A percentile compares a stretch with the other conserved stretches of the same genome.
Evolutionary conservation across 805 yeast genomes (phyloP).

Genomic region (Saccharomyces cerevisiae): DNA sequence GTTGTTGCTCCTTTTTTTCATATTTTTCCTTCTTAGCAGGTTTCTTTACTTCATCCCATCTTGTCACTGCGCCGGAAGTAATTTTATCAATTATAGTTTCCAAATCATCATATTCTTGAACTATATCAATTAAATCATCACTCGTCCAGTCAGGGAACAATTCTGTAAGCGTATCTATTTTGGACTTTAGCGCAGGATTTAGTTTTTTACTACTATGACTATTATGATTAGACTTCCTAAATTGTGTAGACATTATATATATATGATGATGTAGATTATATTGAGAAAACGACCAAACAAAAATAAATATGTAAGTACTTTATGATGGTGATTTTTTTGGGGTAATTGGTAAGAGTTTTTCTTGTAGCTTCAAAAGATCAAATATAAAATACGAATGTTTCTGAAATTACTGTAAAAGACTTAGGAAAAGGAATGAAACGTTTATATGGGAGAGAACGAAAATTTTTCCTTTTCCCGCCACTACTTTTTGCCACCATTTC

Average conservation of each 20-base stretch:
- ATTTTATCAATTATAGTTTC: slow-evolving; percentile 80
- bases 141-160: slow-evolving; percentile 92
- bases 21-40: slow-evolving; percentile 49
- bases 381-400: neutral
- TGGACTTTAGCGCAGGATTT: slow-evolving; percentile 29
- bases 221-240: slow-evolving; percentile 17
- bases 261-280: neutral
- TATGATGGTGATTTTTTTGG: neutral
- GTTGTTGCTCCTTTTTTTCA: slow-evolving; percentile 22
- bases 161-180: slow-evolving; percentile 58
- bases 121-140: slow-evolving; percentile 70
- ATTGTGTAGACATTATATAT: slow-evolving; percentile 9
- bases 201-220: slow-evolving; percentile 19
- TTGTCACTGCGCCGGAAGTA: slow-evolving; percentile 79
- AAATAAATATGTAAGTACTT: neutral
- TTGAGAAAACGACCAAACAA: neutral
- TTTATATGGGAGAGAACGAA: neutral
- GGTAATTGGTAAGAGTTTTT: neutral
- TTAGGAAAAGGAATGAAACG: neutral
- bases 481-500: slow-evolving; percentile 1
- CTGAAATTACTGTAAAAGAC: neutral
- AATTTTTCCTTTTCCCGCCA: neutral
- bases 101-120: slow-evolving; percentile 68
- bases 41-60: slow-evolving; percentile 89
- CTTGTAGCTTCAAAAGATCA: neutral